Conservation (phyloP, 106 monocot genomes). For the Acorus gramineus region DNA sequence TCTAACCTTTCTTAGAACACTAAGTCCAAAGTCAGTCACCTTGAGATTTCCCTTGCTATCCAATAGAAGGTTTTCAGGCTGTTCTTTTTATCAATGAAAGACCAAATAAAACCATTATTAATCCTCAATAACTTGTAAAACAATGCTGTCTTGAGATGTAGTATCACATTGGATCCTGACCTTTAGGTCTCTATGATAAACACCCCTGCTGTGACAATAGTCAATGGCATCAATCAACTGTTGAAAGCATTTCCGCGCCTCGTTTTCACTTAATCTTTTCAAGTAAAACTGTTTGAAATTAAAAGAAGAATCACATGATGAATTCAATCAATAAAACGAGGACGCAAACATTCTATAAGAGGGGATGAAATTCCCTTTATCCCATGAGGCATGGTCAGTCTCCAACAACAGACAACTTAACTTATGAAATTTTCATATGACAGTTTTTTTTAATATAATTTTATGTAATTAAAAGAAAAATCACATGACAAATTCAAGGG, state of each 20-base stretch:
- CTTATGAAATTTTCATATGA: too few species aligned
- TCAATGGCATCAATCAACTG: constrained; percentile 66
- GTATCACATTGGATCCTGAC: constrained; percentile 5
- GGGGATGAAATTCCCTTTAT: too few species aligned
- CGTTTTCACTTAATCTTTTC: constrained; percentile 31
- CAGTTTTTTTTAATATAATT: constrained; percentile 32
- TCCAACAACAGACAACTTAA: too few species aligned
- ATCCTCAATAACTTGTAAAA: too few species aligned
- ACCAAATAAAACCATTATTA: too few species aligned
- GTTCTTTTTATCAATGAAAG: neutral
- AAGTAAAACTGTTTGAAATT: constrained; percentile 24
- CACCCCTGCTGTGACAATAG: constrained; percentile 50
- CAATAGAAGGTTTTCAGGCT: constrained; percentile 70
- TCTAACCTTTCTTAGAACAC: constrained; percentile 36
- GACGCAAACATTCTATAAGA: too few species aligned
- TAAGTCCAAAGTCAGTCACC: constrained; percentile 66
- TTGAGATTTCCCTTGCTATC: constrained; percentile 57
- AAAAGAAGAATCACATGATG: neutral
- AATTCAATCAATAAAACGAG: neutral
- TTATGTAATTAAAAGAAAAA: constrained; percentile 1
- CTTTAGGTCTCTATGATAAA: constrained; percentile 74
- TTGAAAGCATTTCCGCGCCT: constrained; percentile 54
- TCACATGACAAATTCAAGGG: neutral
- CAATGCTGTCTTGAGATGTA: too few species aligned
- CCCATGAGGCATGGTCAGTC: too few species aligned